phyloP scores from a whole-genome alignment of 2,329 filamentous ascomycete species.

The Botrytis squamosa region DNA sequence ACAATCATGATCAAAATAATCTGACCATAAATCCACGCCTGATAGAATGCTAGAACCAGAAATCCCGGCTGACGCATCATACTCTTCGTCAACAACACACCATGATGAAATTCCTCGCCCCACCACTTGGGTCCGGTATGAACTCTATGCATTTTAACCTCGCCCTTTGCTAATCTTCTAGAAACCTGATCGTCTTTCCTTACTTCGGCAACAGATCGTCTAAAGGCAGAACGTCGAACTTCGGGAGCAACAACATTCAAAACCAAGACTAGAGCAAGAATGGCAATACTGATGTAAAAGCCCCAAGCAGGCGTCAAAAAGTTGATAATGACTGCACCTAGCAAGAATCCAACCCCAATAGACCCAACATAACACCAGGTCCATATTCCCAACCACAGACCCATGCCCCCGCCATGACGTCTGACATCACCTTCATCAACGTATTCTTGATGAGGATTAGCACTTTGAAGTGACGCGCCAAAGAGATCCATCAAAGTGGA shows the following conservation, averaged over 20 bases:
- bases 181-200: conserved; percentile 53
- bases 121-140: conserved; percentile 73
- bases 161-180: conserved; percentile 64
- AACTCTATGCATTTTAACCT: conserved; percentile 73
- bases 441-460: conserved; percentile 69
- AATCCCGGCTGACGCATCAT: conserved; percentile 77
- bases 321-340: conserved; percentile 69
- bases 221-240: conserved; percentile 66
- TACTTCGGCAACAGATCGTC: conserved; percentile 66
- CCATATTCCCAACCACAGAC: conserved; percentile 77
- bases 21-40: conserved; percentile 76
- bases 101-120: conserved; percentile 74
- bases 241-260: conserved; percentile 72
- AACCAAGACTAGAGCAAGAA: conserved; percentile 63
- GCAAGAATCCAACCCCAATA: conserved; percentile 67
- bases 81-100: conserved; percentile 61
- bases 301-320: conserved; percentile 66
- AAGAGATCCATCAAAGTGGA: conserved; percentile 72
- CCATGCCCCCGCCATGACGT: conserved; percentile 74
- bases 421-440: conserved; percentile 67
- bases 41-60: conserved; percentile 67
- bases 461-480: conserved; percentile 71
- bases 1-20: conserved; percentile 71
- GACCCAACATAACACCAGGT: conserved; percentile 75
- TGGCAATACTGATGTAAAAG: conserved; percentile 69